Evolutionary conservation across 2,329 filamentous ascomycete species (phyloP), one percentile per base, ranked within the genome.

Genomic region (Aspergillus sojae): DNA sequence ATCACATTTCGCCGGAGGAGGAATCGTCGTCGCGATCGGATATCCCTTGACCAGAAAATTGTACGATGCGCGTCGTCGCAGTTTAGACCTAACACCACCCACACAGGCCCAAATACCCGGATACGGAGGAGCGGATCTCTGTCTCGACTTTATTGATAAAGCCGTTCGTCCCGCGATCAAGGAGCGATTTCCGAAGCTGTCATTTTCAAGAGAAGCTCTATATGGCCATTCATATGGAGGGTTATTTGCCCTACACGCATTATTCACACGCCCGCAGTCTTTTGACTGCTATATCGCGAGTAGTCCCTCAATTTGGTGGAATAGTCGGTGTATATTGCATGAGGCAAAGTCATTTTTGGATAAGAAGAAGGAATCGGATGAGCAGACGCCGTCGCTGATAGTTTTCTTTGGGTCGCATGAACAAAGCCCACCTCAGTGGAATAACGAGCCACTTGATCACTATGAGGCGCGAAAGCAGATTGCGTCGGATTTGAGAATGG

Each of bases 191-290:
- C 46, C 46, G 0, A 26, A 30, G 0, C 4, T 50, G 26, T 28
- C 23, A 0, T 19, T 78, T 14, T 71, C 75, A 0, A 75, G 79
- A 23, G 81, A 81, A 63, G 83, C 79, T 0, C 74, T 85, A 0
- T 84, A 78, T 56, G 83, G 83, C 0, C 83, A 85, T 63, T 85
- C 83, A 0, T 84, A 82, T 30, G 82, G 82, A 0, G 83, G 83
- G 0, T 70, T 85, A 3, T 84, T 84, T 48, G 74, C 78, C 0
- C 73, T 85, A 4, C 81, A 84, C 61, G 75, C 80, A 0, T 72
- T 85, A 10, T 80, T 82, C 58, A 80, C 75, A 0, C 72, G 77
- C 1, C 78, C 80, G 0, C 66, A 70, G 1, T 71, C 78, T 2
- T 85, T 85, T 60, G 74, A 84, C 62, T 79, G 75, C 19, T 83